Evolutionary conservation across 208 protist genomes (phyloP).

Genomic region (Crithidia expoeki): DNA sequence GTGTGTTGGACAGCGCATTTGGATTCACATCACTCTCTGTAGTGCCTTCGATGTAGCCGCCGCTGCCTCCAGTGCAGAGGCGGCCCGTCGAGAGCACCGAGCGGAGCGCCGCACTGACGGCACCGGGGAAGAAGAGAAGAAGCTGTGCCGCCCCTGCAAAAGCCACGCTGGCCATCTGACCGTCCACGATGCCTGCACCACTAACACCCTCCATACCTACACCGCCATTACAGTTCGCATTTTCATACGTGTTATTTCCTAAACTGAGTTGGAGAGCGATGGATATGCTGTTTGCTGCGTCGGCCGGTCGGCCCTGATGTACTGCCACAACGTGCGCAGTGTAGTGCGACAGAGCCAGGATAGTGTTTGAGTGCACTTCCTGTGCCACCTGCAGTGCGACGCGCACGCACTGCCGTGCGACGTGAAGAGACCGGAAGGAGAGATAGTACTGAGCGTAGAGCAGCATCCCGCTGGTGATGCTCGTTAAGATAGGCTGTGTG

Average conservation of each 20-base stretch:
- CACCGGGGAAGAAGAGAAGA: conserved; percentile 65
- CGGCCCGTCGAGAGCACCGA: conserved; percentile 32
- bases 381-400: conserved; percentile 76
- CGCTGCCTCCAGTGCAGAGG: no score
- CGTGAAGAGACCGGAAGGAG: conserved; percentile 51
- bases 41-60: background rate
- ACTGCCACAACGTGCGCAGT: conserved; percentile 65
- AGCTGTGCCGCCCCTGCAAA: conserved; percentile 71
- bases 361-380: conserved; percentile 66
- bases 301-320: conserved; percentile 44
- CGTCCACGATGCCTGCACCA: conserved; percentile 14
- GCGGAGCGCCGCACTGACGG: conserved; percentile 61
- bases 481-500: conserved; percentile 61
- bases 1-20: background rate
- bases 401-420: conserved; percentile 64
- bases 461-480: conserved; percentile 82
- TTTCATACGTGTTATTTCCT: background rate
- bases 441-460: conserved; percentile 80
- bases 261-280: conserved; percentile 73
- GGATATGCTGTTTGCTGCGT: conserved; percentile 81
- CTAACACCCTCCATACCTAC: conserved; percentile 1
- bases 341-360: conserved; percentile 79
- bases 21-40: background rate
- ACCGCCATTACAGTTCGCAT: background rate
- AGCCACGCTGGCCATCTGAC: conserved; percentile 48